phyloP scores from a whole-genome alignment of 495 filamentous ascomycete genomes.

The Aspergillus biplanus region DNA sequence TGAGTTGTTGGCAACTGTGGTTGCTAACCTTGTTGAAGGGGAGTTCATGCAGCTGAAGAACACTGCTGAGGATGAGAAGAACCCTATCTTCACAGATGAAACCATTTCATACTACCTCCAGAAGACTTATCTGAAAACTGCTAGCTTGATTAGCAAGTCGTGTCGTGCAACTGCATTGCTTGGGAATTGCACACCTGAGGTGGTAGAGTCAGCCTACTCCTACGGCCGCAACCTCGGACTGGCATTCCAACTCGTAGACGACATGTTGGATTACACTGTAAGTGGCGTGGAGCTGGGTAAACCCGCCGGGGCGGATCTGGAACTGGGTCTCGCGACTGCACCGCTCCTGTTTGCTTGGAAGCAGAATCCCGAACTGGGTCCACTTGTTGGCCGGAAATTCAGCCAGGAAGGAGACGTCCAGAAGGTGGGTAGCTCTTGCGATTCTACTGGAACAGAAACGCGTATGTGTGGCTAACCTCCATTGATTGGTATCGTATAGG shows the following conservation, averaged over 20 bases:
- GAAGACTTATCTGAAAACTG: conserved; percentile 97
- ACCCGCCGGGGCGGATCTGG: conserved; percentile 90
- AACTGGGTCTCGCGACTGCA: conserved; percentile 93
- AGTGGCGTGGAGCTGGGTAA: conserved; percentile 86
- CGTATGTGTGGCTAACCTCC: conserved; percentile 12
- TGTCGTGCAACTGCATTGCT: conserved; percentile 89
- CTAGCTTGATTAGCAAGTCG: conserved; percentile 92
- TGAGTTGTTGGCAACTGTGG: conserved; percentile 92
- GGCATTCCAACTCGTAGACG: conserved; percentile 97
- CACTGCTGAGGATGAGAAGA: conserved; percentile 81
- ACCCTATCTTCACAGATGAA: conserved; percentile 82
- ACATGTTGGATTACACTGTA: conserved; percentile 96
- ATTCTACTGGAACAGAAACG: too few species aligned
- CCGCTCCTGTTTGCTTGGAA: conserved; percentile 97
- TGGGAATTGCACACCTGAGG: conserved; percentile 72
- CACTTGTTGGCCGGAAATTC: conserved; percentile 92
- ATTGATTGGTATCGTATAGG: conserved; percentile 51
- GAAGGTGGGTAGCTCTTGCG: conserved; percentile 57
- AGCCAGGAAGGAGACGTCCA: conserved; percentile 78
- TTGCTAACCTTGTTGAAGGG: conserved; percentile 95
- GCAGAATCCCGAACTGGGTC: conserved; percentile 79
- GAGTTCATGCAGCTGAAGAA: conserved; percentile 99
- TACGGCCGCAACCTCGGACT: conserved; percentile 93
- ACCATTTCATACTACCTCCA: conserved; percentile 94
- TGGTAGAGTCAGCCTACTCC: conserved; percentile 85